Evolutionary conservation across 2,329 filamentous ascomycete species (phyloP), one percentile per base, ranked within the genome.

Genomic region (Verticillium tricorpus): DNA sequence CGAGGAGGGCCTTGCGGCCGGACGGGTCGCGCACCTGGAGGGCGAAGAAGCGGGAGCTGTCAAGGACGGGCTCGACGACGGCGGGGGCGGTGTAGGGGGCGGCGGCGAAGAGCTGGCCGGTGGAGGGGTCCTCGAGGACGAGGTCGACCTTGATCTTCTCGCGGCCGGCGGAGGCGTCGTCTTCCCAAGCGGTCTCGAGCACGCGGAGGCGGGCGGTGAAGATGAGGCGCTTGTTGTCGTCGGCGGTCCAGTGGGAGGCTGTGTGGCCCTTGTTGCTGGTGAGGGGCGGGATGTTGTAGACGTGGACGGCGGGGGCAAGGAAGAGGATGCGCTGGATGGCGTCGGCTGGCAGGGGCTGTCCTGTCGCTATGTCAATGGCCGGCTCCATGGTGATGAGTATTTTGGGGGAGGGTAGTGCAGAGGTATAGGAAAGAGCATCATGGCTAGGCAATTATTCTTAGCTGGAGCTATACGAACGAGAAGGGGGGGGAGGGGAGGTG

Each of bases 311-410:
- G 69, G 83, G 79, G 65, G 88, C 85, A 73, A 93, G 80, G 83
- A 92, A 93, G 74, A 96, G 89, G 72, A 95, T 82, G 73, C 92
- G 89, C 77, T 95, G 91, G 77, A 96, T 94, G 69, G 92, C 89
- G 72, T 91, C 90, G 59, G 85, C 73, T 61, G 90, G 88, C 67
- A 92, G 83, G 66, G 87, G 76, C 37, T 78, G 78, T 69, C 89
- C 88, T 25, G 90, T 94, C 61, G 87, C 82, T 59, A 90, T 90
- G 76, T 95, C 90, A 72, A 86, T 55, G 40, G 45, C 79, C 61
- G 82, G 77, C 69, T 87, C 82, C 88, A 90, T 90, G 58, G 62
- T 73, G 54, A 15, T 6, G 50, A 56, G 28, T 17, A n/a, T 58
- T 9, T 39, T 19, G 56, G 11, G n/a, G 35, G 9, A 19, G 35